phyloP scores from a whole-genome alignment of 192 early-diverging fungal genomes.

The Radiomyces spectabilis region DNA sequence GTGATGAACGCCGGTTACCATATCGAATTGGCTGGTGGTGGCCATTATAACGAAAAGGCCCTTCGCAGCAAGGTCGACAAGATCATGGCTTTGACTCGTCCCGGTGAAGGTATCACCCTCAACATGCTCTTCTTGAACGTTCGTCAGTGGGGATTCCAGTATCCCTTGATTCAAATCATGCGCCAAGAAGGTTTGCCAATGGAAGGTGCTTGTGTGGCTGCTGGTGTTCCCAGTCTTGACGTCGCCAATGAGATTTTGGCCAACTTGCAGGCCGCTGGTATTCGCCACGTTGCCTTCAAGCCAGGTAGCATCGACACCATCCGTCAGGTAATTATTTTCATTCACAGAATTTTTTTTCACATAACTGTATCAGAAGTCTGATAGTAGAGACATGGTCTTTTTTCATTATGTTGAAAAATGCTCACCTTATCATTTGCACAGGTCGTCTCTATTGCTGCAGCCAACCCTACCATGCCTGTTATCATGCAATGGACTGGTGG shows the following conservation, averaged over 20 bases:
- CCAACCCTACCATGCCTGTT: constrained; percentile 75
- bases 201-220: constrained; percentile 86
- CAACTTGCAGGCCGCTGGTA: constrained; percentile 63
- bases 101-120: constrained; percentile 84
- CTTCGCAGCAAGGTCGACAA: constrained; percentile 63
- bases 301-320: constrained; percentile 75
- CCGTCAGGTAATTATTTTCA: constrained; percentile 48
- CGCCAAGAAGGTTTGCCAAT: constrained; percentile 80
- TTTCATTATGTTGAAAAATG: neutral
- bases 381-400: neutral
- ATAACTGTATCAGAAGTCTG: too few relatives aligned
- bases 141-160: constrained; percentile 89
- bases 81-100: constrained; percentile 61
- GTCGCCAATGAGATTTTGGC: constrained; percentile 76
- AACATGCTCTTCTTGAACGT: constrained; percentile 91
- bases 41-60: constrained; percentile 69
- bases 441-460: constrained; percentile 76
- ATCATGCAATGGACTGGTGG: constrained; percentile 97
- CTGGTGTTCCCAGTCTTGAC: constrained; percentile 84
- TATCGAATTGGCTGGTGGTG: constrained; percentile 85
- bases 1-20: constrained; percentile 88
- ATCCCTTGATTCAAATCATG: constrained; percentile 71
- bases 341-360: too few relatives aligned
- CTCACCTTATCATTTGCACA: neutral
- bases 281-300: constrained; percentile 83